Base-by-base conservation (phyloP, 2,329 filamentous ascomycete genomes). In the Aspergillus awamori region DNA sequence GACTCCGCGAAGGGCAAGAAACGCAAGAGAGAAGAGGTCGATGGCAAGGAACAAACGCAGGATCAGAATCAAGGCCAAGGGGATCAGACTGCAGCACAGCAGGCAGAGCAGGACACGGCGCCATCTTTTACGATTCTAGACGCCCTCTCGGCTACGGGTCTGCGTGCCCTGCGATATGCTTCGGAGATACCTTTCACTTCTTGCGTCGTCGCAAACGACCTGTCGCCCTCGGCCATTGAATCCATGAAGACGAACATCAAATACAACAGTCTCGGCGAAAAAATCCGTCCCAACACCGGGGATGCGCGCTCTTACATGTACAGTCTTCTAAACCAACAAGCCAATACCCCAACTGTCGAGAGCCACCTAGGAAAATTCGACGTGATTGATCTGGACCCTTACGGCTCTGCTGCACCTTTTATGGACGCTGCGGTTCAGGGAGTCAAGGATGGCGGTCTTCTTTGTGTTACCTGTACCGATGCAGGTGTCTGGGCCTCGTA, bases 381-480 rank as follows among this genome's bases (percentile, higher is more conserved):
- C 75, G 93, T 97, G 22, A 95, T 99, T 65, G 95, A 99, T 74
- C 84, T 99, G 30, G 95, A 99, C 74, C 95, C 95, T 0, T 99
- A 99, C 70, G 95, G 95, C 45, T 96, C 92, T 0, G 95, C 94
- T 0, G 92, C 91, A 8, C 91, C 92, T 1, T 99, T 99, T 76
- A 84, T 99, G 57, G 95, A 99, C 73, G 88, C 92, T 1, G 93
- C 95, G 1, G 82, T 99, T 8, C 93, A 97, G 77, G 87, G 91
- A 1, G 85, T 97, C 7, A 87, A 90, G 65, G 92, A 97, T 68
- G 94, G 94, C 1, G 95, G 95, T 4, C 82, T 99, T 41, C 84
- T 99, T 4, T 97, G 93, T 74, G 90, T 99, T 5, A 99, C 95
- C 1, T 99, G 95, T 77, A 99, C 95, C 0, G 95, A 99, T 76